Conservation (phyloP, 768 basidiomycete genomes). For the Pleurotus tuber-regium region DNA sequence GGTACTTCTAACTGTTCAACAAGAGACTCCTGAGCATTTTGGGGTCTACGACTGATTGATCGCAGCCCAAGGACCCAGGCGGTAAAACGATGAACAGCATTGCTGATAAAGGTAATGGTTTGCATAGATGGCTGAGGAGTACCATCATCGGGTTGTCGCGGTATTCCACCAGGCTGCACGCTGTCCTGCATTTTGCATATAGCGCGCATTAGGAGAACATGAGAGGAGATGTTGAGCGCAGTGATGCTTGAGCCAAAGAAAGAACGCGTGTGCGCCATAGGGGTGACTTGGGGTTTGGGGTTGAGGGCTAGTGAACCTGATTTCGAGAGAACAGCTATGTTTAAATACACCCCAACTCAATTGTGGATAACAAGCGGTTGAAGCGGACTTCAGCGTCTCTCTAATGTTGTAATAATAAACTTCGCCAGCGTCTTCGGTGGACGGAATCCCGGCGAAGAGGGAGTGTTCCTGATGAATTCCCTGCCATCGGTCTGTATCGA, state of each 20-base stretch:
- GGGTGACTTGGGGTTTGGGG: too few relatives aligned
- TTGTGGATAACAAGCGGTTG: too few relatives aligned
- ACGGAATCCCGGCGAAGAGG: too few relatives aligned
- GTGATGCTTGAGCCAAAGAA: background rate
- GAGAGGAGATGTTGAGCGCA: background rate
- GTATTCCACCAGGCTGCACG: background rate
- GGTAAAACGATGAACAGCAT: background rate
- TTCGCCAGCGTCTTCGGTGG: too few relatives aligned
- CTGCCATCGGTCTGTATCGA: too few relatives aligned
- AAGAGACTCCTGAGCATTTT: background rate
- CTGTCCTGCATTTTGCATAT: background rate
- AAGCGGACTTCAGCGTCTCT: too few relatives aligned
- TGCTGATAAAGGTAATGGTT: background rate
- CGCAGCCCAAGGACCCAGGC: background rate
- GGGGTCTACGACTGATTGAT: background rate
- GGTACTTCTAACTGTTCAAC: slow-evolving; percentile 1
- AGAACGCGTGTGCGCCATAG: too few relatives aligned
- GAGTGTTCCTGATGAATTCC: too few relatives aligned
- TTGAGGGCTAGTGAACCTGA: too few relatives aligned
- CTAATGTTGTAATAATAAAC: too few relatives aligned
- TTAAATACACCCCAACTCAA: too few relatives aligned
- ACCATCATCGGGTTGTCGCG: background rate
- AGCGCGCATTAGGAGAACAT: background rate
- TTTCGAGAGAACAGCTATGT: too few relatives aligned
- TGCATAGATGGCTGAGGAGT: background rate